Evolutionary conservation across 768 basidiomycete genomes (phyloP), one percentile per base, ranked within the genome.

Genomic region (Guyanaporus albipodus): DNA sequence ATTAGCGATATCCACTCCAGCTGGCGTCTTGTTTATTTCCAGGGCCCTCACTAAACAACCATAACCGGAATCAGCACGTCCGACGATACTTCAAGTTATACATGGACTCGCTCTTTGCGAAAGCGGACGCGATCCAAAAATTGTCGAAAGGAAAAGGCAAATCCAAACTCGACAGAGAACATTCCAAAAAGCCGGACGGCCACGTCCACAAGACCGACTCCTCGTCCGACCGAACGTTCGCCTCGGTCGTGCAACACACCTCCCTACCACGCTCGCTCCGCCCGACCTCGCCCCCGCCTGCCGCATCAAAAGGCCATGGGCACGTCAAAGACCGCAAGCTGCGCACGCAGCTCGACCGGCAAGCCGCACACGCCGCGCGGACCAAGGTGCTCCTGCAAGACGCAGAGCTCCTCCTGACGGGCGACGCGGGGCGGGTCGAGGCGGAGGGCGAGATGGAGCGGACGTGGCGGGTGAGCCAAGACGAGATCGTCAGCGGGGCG

Each of bases 391-490:
- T 87, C 15, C 54, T 83, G 41, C 70, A 85, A 39, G 87, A 91
- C 71, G 82, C 85, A 18, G 85, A 85, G 41, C 69, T 87, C 56
- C 71, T 90, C n/a, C 66, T 83, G 46, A 70, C 75, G 35, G 84
- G 80, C 31, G 87, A 89, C 10, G 73, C 70, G 1, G 94, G 94
- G 1, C 67, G 73, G 45, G 80, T 97, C 47, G 78, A 86, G 61
- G 78, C 78, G 17, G 91, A 94, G 56, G 79, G 76, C 3, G 81
- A 79, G 43, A 74, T 97, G 67, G 96, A 98, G 61, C 68, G 79
- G 60, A 97, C 95, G 7, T 98, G 92, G 93, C 75, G 90, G 48
- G 76, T 92, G 8, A 73, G 78, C 0, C 96, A 98, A 69, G 72
- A 75, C 8, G 93, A 94, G 50, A 85, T 98, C 49, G 70, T 71